Conservation (phyloP, 163 green algal species). For the Coccomyxa subellipsoidea region DNA sequence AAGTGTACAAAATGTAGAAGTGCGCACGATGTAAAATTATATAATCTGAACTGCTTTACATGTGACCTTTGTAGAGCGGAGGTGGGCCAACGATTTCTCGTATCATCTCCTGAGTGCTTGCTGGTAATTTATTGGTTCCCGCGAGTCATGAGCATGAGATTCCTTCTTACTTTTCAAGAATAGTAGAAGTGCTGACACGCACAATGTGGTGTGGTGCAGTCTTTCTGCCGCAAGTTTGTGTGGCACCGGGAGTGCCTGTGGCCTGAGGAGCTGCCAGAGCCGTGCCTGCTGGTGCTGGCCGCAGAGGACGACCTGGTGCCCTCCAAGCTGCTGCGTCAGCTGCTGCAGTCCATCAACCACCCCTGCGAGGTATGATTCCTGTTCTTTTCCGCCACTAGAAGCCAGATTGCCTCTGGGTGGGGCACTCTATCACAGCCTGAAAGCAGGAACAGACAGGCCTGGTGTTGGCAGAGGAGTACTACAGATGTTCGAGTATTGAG, state of each 20-base stretch:
- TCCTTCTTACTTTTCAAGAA: no score
- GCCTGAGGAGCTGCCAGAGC: constrained; percentile 41
- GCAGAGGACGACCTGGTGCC: constrained; percentile 51
- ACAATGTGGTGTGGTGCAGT: background rate
- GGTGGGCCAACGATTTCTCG: no score
- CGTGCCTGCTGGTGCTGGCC: constrained; percentile 35
- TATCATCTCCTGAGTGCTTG: no score
- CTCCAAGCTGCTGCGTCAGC: constrained; percentile 22
- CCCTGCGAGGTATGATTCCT: background rate
- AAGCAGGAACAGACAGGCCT: background rate
- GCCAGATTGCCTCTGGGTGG: no score
- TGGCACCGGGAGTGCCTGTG: constrained; percentile 46
- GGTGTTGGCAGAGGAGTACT: no score
- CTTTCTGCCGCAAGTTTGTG: constrained; percentile 38
- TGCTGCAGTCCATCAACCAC: constrained; percentile 9
- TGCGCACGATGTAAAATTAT: background rate
- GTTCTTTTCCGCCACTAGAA: background rate
- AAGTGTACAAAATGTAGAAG: no score
- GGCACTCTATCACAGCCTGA: background rate
- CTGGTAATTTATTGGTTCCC: no score
- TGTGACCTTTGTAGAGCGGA: no score
- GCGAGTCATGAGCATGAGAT: no score
- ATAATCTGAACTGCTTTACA: no score
- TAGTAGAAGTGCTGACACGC: background rate
- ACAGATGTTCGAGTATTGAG: no score